Evolutionary conservation across 148 eudicot genomes (phyloP).

Genomic region (Chenopodium berlandieri): DNA sequence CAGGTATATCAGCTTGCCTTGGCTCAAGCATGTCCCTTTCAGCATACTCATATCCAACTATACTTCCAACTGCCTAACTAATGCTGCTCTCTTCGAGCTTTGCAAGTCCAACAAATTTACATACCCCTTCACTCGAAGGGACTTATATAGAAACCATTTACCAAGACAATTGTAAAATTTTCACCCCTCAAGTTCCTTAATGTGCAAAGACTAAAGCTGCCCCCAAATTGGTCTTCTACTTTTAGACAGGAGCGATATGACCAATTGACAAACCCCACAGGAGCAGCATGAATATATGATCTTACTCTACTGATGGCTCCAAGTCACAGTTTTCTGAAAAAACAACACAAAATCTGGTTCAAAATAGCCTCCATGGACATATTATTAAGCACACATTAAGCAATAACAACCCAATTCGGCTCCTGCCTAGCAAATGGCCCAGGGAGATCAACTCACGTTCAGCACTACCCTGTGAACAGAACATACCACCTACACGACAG

Average conservation of each 20-base stretch:
- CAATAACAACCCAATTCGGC: not conserved
- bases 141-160: not conserved
- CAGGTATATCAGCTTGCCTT: conserved; percentile 82
- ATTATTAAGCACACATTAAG: not conserved
- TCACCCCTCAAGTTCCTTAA: not conserved
- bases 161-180: not conserved
- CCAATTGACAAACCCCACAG: not conserved
- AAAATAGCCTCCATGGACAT: conserved; percentile 17
- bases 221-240: not conserved
- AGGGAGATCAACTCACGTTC: not conserved
- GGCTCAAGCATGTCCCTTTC: conserved; percentile 93
- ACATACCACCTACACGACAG: not conserved
- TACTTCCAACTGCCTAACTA: conserved; percentile 24
- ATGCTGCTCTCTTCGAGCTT: conserved; percentile 30
- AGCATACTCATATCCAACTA: conserved; percentile 76
- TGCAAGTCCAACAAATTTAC: conserved; percentile 19
- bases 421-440: not conserved
- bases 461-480: not conserved
- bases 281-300: not conserved
- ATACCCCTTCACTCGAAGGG: conserved; percentile 10
- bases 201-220: not conserved
- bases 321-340: conserved; percentile 22
- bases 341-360: conserved; percentile 14
- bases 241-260: not conserved
- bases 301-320: not conserved